Conservation (phyloP, 192 early-diverging fungal genomes). For the Glomus cerebriforme region DNA sequence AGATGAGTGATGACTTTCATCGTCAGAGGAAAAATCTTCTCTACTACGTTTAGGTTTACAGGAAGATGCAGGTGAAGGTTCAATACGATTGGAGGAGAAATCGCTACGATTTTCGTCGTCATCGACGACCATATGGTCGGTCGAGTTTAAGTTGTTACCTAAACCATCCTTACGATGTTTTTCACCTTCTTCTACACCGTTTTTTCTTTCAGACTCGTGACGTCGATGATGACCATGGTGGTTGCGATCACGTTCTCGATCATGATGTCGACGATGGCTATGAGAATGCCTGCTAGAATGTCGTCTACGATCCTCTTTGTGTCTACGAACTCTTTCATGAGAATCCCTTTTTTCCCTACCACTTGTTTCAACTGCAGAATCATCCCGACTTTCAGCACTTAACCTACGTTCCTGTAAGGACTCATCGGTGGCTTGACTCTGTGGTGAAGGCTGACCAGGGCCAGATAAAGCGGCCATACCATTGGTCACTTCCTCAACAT, state of each 20-base stretch:
- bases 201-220: constrained; percentile 9
- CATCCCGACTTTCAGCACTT: constrained; percentile 16
- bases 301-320: constrained; percentile 10
- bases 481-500: constrained; percentile 29
- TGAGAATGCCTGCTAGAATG: constrained; percentile 23
- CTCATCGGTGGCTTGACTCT: constrained; percentile 30
- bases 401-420: constrained; percentile 11
- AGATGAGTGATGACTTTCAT: constrained; percentile 33
- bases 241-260: constrained; percentile 34
- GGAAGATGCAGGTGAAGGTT: constrained; percentile 32
- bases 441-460: constrained; percentile 27
- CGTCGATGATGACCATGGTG: constrained; percentile 20
- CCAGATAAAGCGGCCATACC: constrained; percentile 23
- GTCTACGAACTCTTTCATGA: neutral
- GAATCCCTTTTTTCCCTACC: neutral
- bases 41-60: constrained; percentile 37
- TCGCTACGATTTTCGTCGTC: constrained; percentile 49
- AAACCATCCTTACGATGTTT: constrained; percentile 42
- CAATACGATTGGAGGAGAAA: constrained; percentile 40
- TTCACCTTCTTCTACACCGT: constrained; percentile 31
- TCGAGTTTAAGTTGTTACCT: constrained; percentile 44
- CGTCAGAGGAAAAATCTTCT: constrained; percentile 34
- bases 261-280: constrained; percentile 5
- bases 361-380: constrained; percentile 16
- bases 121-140: constrained; percentile 39